A percentile compares a stretch with the other conserved stretches of the same genome.
These are phyloP conservation scores for Chamaecrista fasciculata DNA, from an alignment of 306 rosid genomes.

Conservation along the genomic window DNA sequence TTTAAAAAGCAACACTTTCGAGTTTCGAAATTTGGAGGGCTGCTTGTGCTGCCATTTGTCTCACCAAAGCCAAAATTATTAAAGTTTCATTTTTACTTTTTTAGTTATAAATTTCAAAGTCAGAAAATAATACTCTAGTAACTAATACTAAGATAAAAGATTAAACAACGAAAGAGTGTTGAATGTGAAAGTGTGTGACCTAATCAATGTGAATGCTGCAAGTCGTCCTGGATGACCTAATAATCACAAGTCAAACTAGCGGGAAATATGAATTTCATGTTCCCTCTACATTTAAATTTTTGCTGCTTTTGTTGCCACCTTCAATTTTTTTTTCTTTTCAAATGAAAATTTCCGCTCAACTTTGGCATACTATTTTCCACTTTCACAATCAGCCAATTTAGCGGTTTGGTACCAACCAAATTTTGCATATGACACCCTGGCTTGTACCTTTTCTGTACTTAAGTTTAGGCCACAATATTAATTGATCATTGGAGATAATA, in stretches of 20 bases:
- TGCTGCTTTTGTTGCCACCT: not conserved
- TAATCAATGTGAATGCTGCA: not conserved
- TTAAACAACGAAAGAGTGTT: no score
- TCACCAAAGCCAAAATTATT: no score
- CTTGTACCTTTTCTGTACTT: not conserved
- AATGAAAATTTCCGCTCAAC: no score
- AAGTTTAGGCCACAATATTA: not conserved
- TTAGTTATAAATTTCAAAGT: no score
- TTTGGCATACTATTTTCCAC: no score
- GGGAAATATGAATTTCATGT: slow-evolving; percentile 32
- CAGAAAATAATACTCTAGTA: no score
- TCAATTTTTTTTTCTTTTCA: not conserved
- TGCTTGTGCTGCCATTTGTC: no score
- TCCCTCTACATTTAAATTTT: slow-evolving; percentile 31
- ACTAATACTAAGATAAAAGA: no score
- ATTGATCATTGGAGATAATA: not conserved
- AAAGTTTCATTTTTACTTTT: no score
- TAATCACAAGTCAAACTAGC: not conserved
- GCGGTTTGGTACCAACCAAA: not conserved
- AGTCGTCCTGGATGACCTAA: not conserved
- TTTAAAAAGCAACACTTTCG: no score
- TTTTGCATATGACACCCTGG: not conserved
- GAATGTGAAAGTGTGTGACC: no score
- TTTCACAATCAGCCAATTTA: not conserved
- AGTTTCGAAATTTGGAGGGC: no score